phyloP scores from a whole-genome alignment of 805 yeast species.

The Yamadazyma phyllophila region DNA sequence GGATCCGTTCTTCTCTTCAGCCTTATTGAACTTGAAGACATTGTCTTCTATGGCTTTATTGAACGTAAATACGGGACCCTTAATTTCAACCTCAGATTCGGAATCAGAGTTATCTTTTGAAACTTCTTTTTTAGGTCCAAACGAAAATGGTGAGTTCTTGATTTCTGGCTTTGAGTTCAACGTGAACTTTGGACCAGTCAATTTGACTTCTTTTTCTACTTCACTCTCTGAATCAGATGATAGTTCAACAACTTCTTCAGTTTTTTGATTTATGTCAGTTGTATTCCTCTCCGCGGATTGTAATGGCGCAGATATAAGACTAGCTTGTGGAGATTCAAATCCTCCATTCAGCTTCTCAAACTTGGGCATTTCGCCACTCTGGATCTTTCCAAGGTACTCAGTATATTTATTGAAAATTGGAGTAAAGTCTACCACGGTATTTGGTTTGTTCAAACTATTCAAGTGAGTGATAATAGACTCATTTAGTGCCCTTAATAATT shows the following conservation, averaged over 20 bases:
- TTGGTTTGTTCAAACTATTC: constrained; percentile 35
- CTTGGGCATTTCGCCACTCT: not conserved
- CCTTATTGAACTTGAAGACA: constrained; percentile 23
- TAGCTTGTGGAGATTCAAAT: not conserved
- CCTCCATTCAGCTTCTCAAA: not conserved
- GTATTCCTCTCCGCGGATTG: not conserved
- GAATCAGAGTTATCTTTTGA: constrained; percentile 25
- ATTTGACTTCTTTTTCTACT: constrained; percentile 24
- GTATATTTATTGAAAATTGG: constrained; percentile 58
- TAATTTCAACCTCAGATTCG: constrained; percentile 57
- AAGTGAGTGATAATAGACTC: constrained; percentile 54
- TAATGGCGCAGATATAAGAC: not conserved
- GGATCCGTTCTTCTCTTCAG: constrained; percentile 4
- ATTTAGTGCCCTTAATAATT: constrained; percentile 64
- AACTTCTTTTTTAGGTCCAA: constrained; percentile 30
- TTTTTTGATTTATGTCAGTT: not conserved
- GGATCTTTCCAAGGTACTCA: constrained; percentile 41
- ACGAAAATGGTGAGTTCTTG: constrained; percentile 38
- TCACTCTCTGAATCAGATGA: constrained; percentile 20
- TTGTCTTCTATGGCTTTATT: constrained; percentile 35
- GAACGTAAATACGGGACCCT: constrained; percentile 68
- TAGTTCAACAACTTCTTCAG: not conserved
- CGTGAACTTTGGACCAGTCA: constrained; percentile 39
- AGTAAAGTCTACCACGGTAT: constrained; percentile 55
- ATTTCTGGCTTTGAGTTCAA: constrained; percentile 25